Evolutionary conservation across 2,329 filamentous ascomycete species (phyloP).

Genomic region (Karstenula rhodostoma): DNA sequence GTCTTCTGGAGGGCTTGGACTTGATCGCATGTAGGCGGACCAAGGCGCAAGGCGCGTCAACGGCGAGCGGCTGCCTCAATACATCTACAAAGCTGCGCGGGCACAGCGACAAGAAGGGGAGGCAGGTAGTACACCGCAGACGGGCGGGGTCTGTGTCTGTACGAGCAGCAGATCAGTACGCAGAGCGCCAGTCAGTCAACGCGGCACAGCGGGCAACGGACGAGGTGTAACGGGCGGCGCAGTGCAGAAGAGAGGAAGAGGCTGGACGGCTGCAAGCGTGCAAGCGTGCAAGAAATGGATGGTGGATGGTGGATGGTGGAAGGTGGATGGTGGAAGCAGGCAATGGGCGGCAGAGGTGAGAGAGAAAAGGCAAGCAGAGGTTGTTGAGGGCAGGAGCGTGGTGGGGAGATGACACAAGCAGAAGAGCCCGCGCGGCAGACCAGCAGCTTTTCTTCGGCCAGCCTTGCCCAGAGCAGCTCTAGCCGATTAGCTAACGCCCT

Average conservation of each 20-base stretch:
- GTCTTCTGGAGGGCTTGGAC: conserved; percentile 63
- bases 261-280: background rate
- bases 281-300: too few species aligned
- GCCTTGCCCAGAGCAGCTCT: background rate
- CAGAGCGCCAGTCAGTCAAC: conserved; percentile 3
- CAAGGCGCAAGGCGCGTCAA: conserved; percentile 31
- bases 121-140: conserved; percentile 5
- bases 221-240: conserved; percentile 1
- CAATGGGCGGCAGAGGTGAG: background rate
- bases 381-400: conserved; percentile 2
- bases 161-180: conserved; percentile 18
- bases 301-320: too few species aligned
- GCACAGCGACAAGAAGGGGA: conserved; percentile 11
- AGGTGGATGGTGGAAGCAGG: background rate
- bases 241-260: conserved; percentile 6
- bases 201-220: conserved; percentile 11
- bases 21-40: conserved; percentile 63
- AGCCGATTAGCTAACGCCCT: background rate
- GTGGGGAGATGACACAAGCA: conserved; percentile 12
- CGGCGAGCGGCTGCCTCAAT: conserved; percentile 31
- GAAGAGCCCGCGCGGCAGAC: conserved; percentile 1
- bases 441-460: conserved; percentile 7
- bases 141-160: conserved; percentile 15
- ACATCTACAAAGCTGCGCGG: conserved; percentile 33
- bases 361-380: background rate